These are phyloP conservation scores for Vachellia pachyceras DNA, from an alignment of 306 rosid species.

Conservation along the genomic window DNA sequence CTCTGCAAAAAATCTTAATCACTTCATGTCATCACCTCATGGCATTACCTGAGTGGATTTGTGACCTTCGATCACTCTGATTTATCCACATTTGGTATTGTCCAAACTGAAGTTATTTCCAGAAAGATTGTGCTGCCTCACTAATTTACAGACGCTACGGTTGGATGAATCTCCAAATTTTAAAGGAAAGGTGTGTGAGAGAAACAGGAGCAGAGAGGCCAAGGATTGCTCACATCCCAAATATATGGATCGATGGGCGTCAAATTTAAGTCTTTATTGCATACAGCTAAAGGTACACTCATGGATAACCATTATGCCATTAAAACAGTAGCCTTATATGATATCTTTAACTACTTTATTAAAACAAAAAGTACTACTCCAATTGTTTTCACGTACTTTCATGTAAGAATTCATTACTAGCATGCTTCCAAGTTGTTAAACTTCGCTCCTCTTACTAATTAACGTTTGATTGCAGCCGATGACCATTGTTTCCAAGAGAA, in stretches of 20 bases:
- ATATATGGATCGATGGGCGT: rapidly evolving
- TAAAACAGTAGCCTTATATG: neutral
- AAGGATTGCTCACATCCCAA: neutral
- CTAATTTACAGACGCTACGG: neutral
- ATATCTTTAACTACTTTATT: neutral
- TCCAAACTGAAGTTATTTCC: neutral
- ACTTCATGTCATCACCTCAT: neutral
- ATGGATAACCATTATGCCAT: neutral
- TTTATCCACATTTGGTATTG: rapidly evolving
- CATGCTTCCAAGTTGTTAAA: neutral
- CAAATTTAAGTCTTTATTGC: neutral
- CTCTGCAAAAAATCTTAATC: neutral
- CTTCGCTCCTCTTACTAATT: neutral
- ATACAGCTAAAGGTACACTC: neutral
- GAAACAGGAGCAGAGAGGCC: neutral
- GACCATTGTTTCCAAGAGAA: neutral
- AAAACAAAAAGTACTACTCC: neutral
- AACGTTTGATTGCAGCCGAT: neutral
- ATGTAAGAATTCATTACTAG: too few species aligned
- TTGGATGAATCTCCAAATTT: rapidly evolving
- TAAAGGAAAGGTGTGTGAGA: neutral
- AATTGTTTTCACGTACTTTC: neutral
- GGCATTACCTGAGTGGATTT: neutral
- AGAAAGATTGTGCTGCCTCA: neutral
- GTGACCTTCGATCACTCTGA: neutral